Base-by-base conservation (phyloP, 2,329 filamentous ascomycete genomes). In the Colletotrichum zoysiae region DNA sequence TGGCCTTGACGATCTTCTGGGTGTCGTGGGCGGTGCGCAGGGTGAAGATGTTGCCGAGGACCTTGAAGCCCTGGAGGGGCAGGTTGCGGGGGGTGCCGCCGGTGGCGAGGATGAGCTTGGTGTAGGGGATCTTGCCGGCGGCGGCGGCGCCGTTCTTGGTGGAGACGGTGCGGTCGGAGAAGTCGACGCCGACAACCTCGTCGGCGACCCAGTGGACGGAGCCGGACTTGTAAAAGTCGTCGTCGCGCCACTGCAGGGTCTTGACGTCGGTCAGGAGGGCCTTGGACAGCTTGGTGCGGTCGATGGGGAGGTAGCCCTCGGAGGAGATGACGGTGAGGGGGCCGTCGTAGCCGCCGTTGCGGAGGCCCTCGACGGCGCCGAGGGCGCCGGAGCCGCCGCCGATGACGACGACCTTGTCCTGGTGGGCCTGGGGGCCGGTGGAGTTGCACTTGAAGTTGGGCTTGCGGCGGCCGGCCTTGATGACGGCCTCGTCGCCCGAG, bases 281-380 rank as follows among this genome's bases (percentile, higher is more conserved):
- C 83, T 99, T 99, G 78, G 95, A 98, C 53, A 99, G 88, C 86
- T 98, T 98, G 14, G 96, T 94, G 26, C 96, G 90, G 83, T 99
- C 96, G 77, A 98, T 95, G 42, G 95, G 95, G 44, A 92, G 87
- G 79, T 96, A 92, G 30, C 93, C 92, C 81, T 99, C 96, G 74
- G 89, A 91, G 16, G 93, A 91, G 77, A 99, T 91, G 77, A 97
- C 86, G 0, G 95, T 97, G 76, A 99, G 91, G 67, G 88, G 85
- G 18, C 95, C 95, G 6, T 86, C 87, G 84, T 91, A 98, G 40
- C 95, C 95, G 74, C 92, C 90, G 74, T 93, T 92, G 55, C 95
- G 91, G 20, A 99, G 88, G 16, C 90, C 92, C 79, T 98, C 94
- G 56, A 97, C 85, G 6, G 93, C 88, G 40, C 95, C 95, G 61